These are phyloP conservation scores for Coleophoma cylindrospora DNA, from an alignment of 2,329 filamentous ascomycete genomes.

Conservation along the genomic window DNA sequence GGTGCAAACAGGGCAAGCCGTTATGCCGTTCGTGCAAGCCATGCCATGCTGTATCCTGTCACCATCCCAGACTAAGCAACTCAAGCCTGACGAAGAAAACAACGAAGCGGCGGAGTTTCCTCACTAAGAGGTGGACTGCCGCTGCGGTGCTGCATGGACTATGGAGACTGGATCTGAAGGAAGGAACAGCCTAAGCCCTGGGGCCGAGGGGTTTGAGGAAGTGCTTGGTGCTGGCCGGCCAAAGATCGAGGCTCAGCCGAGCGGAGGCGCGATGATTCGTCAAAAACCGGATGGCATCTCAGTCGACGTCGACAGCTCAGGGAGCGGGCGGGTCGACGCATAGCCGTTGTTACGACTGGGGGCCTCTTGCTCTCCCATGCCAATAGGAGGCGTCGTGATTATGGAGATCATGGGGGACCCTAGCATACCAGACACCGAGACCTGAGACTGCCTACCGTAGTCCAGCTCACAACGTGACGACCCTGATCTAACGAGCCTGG, in stretches of 20 bases:
- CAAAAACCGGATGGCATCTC: constrained; percentile 8
- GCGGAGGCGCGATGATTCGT: constrained; percentile 18
- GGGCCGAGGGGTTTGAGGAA: not conserved
- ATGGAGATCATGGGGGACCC: constrained; percentile 2
- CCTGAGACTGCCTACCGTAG: not conserved
- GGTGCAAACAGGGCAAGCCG: constrained; percentile 12
- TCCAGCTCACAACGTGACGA: constrained; percentile 11
- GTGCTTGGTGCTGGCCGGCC: constrained; percentile 13
- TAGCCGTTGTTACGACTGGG: constrained; percentile 21
- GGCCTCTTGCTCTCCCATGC: constrained; percentile 5
- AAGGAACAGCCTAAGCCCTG: not conserved
- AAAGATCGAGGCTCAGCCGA: constrained; percentile 23
- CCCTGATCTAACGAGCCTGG: constrained; percentile 6
- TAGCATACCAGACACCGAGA: not conserved
- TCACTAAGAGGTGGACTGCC: too few species aligned
- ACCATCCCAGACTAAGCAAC: too few species aligned
- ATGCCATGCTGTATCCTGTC: too few species aligned
- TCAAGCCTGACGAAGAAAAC: constrained; percentile 15
- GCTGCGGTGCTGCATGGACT: too few species aligned
- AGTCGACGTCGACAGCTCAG: constrained; percentile 8
- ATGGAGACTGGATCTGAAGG: not conserved
- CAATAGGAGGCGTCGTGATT: constrained; percentile 8
- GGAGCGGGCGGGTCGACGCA: constrained; percentile 18
- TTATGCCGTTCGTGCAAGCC: too few species aligned
- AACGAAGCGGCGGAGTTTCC: too few species aligned